Evolutionary conservation across 495 filamentous ascomycete species (phyloP).

Genomic region (Xylaria castorea): DNA sequence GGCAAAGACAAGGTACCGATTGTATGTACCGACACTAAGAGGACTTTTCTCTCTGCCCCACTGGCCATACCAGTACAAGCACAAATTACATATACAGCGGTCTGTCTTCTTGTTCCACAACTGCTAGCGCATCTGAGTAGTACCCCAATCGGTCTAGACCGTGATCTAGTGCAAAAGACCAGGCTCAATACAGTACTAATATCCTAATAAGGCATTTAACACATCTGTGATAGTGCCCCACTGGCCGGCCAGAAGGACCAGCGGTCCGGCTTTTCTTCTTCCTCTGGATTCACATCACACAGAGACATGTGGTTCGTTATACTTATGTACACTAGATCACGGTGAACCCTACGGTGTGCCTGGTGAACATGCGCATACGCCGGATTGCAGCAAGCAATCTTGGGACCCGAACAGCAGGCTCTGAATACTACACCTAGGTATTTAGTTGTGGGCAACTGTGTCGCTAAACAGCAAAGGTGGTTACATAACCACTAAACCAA

Average conservation of each 20-base stretch:
- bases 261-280: constrained; percentile 37
- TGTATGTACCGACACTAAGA: constrained; percentile 21
- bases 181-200: constrained; percentile 34
- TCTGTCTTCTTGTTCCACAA: constrained; percentile 6
- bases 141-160: constrained; percentile 27
- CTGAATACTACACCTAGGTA: background rate
- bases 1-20: background rate
- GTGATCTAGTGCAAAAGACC: constrained; percentile 23
- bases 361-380: constrained; percentile 5
- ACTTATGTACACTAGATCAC: background rate
- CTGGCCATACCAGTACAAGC: constrained; percentile 22
- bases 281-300: constrained; percentile 16
- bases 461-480: background rate
- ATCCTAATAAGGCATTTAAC: constrained; percentile 43
- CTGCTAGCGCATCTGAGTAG: constrained; percentile 11
- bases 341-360: background rate
- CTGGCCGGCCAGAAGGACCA: constrained; percentile 41
- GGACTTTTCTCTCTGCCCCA: constrained; percentile 31
- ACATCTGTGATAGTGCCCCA: constrained; percentile 21
- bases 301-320: constrained; percentile 18
- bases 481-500: background rate
- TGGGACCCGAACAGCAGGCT: background rate
- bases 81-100: constrained; percentile 25
- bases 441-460: background rate
- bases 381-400: constrained; percentile 9